Conservation (phyloP, 352 stramenopile species). For the Globisporangium spiculum region DNA sequence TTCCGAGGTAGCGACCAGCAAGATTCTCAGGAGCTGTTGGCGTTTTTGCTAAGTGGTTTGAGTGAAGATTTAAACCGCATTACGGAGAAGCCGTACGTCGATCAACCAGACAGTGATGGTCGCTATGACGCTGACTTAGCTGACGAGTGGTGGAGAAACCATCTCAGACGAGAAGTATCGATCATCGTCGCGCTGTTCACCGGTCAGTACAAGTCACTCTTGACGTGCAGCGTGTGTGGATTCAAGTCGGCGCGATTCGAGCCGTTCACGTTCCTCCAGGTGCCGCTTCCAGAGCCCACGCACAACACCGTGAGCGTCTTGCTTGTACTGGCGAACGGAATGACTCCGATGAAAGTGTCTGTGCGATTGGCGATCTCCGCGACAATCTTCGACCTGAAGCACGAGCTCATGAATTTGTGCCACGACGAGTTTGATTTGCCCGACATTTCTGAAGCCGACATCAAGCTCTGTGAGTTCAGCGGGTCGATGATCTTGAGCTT, state of each 20-base stretch:
- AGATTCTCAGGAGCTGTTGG: constrained; percentile 96
- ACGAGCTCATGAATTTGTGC: constrained; percentile 79
- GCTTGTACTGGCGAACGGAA: constrained; percentile 68
- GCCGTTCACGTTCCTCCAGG: constrained; percentile 89
- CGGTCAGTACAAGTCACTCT: constrained; percentile 98
- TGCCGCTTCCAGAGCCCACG: constrained; percentile 85
- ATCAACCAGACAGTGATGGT: constrained; percentile 97
- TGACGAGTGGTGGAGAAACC: constrained; percentile 99
- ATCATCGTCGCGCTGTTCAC: constrained; percentile 99
- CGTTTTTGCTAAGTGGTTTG: constrained; percentile 95
- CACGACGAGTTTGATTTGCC: constrained; percentile 67
- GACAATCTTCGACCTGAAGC: constrained; percentile 86
- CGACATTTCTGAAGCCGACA: constrained; percentile 64
- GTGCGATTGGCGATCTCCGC: constrained; percentile 78
- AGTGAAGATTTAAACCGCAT: constrained; percentile 99
- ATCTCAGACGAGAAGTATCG: constrained; percentile 96
- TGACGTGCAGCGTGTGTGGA: constrained; percentile 95
- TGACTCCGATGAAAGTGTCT: constrained; percentile 78
- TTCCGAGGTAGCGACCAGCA: constrained; percentile 98
- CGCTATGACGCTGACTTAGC: constrained; percentile 96
- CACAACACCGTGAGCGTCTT: constrained; percentile 81
- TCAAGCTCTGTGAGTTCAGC: constrained; percentile 85
- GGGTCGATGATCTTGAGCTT: constrained; percentile 87
- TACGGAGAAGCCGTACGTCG: constrained; percentile 95
- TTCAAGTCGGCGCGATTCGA: constrained; percentile 95